A percentile compares a stretch with the other conserved stretches of the same genome.
Evolutionary conservation across 176 grass and related monocot species (phyloP).

Genomic region (Dendrocalamus sinicus): DNA sequence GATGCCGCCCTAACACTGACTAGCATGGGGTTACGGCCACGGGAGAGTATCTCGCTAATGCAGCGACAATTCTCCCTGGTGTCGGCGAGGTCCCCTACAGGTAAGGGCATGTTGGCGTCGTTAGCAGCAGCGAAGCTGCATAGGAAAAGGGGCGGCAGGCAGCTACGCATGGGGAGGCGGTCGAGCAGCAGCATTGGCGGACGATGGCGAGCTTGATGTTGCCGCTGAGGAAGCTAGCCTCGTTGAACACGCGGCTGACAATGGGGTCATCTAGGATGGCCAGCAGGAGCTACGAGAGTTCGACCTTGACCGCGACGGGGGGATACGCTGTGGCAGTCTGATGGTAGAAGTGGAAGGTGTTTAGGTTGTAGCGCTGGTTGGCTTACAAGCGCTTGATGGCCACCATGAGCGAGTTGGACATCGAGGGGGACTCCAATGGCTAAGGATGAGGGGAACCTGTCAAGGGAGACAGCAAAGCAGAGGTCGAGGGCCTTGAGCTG

Average conservation of each 20-base stretch:
- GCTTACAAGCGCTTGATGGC: conserved; percentile 88
- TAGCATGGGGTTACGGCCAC: conserved; percentile 81
- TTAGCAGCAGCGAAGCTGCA: conserved; percentile 64
- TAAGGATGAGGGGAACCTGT: conserved; percentile 50
- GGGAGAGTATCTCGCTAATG: conserved; percentile 68
- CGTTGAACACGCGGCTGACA: conserved; percentile 32
- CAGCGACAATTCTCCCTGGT: conserved; percentile 59
- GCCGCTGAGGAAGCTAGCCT: conserved; percentile 64
- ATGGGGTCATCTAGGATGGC: conserved; percentile 52
- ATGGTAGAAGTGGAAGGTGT: conserved; percentile 85
- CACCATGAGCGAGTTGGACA: conserved; percentile 90
- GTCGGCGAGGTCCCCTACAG: conserved; percentile 26
- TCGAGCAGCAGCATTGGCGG: conserved; percentile 38
- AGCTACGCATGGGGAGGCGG: conserved; percentile 8
- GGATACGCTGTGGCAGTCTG: conserved; percentile 27
- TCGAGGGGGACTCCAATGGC: conserved; percentile 40
- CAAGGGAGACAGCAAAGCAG: conserved; percentile 67
- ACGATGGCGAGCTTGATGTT: conserved; percentile 73
- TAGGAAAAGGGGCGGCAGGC: conserved; percentile 61
- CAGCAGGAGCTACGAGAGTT: conserved; percentile 75
- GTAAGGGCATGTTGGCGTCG: conserved; percentile 59
- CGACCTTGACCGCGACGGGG: conserved; percentile 68
- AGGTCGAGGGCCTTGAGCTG: conserved; percentile 69
- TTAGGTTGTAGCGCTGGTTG: conserved; percentile 69
- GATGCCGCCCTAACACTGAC: conserved; percentile 59